phyloP scores from a whole-genome alignment of 371 early-diverging fungal genomes.

The Circinella umbellata region DNA sequence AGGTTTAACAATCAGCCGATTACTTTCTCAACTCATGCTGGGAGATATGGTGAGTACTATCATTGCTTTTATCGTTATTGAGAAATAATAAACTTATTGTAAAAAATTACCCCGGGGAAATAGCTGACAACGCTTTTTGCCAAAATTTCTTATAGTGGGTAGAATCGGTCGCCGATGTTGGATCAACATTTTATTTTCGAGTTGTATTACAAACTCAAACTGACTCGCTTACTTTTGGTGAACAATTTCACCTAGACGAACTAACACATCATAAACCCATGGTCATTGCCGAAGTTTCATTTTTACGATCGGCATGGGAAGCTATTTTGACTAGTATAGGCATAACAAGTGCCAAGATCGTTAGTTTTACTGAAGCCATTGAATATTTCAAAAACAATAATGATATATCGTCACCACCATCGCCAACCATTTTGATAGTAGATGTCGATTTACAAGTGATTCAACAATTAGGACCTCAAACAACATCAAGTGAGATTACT shows the following conservation, averaged over 20 bases:
- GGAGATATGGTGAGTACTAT: slow-evolving; percentile 45
- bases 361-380: slow-evolving; percentile 14
- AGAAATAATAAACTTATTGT: no score
- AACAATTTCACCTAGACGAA: slow-evolving; percentile 21
- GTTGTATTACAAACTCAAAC: slow-evolving; percentile 30
- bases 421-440: slow-evolving; percentile 6
- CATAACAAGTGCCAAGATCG: neutral
- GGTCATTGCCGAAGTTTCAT: slow-evolving; percentile 21
- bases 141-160: slow-evolving; percentile 36
- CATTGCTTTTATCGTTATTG: no score
- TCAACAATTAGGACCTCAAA: slow-evolving; percentile 12
- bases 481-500: slow-evolving; percentile 14
- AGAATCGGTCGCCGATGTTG: slow-evolving; percentile 46
- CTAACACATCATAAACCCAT: slow-evolving; percentile 14
- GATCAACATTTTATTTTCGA: slow-evolving; percentile 52
- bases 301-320: slow-evolving; percentile 14
- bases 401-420: neutral
- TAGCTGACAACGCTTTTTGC: no score
- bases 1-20: slow-evolving; percentile 55
- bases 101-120: no score
- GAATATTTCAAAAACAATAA: neutral
- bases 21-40: slow-evolving; percentile 55
- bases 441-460: slow-evolving; percentile 21
- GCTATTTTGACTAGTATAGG: slow-evolving; percentile 13
- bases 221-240: slow-evolving; percentile 24